phyloP scores from a whole-genome alignment of 2,329 filamentous ascomycete species.

The Huntiella bhutanensis region DNA sequence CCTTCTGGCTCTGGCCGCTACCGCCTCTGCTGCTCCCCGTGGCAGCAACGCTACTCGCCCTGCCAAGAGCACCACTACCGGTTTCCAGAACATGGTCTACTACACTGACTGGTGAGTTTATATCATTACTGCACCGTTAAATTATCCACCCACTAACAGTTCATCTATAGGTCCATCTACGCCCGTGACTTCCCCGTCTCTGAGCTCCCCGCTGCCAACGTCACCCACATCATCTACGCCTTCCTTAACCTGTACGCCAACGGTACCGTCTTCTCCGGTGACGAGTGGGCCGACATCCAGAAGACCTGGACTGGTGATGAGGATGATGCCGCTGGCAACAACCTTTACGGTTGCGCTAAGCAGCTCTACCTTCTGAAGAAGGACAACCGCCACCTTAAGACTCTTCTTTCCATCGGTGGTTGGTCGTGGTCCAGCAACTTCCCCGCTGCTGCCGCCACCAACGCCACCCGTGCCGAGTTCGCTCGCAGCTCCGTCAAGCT shows the following conservation, averaged over 20 bases:
- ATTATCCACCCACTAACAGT: background rate
- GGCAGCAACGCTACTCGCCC: background rate
- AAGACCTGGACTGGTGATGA: slow-evolving; percentile 42
- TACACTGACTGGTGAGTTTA: slow-evolving; percentile 10
- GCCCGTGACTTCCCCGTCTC: slow-evolving; percentile 53
- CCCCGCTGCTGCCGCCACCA: slow-evolving; percentile 43
- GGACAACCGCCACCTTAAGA: slow-evolving; percentile 56
- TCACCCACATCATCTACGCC: slow-evolving; percentile 64
- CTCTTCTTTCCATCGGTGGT: slow-evolving; percentile 64
- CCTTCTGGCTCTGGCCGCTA: slow-evolving; percentile 2
- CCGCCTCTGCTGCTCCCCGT: background rate
- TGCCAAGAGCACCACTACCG: background rate
- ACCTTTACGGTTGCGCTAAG: slow-evolving; percentile 66
- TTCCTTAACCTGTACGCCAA: slow-evolving; percentile 58
- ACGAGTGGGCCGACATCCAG: slow-evolving; percentile 50
- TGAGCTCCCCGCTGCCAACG: slow-evolving; percentile 45
- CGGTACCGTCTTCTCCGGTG: slow-evolving; percentile 55
- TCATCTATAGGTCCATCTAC: slow-evolving; percentile 44
- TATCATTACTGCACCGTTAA: background rate
- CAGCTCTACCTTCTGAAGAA: slow-evolving; percentile 65
- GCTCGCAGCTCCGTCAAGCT: slow-evolving; percentile 49
- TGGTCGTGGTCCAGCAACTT: slow-evolving; percentile 74
- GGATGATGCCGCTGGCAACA: slow-evolving; percentile 34
- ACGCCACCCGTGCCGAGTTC: slow-evolving; percentile 43
- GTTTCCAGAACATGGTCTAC: slow-evolving; percentile 11